Evolutionary conservation across 129 eudicot species (phyloP).

Genomic region (Logfia minima): DNA sequence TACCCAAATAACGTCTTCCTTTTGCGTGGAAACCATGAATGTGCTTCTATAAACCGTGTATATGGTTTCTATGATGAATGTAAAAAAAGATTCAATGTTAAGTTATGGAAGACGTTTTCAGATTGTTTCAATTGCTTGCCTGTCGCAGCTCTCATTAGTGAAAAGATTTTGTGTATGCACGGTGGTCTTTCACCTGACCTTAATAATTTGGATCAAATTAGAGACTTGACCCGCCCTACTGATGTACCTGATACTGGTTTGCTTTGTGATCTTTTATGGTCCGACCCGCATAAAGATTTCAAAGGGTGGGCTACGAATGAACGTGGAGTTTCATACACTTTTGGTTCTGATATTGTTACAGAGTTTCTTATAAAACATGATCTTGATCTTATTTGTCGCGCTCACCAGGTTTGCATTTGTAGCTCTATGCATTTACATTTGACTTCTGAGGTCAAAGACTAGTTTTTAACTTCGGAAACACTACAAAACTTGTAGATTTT

Average conservation of each 20-base stretch:
- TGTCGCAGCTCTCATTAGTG: constrained; percentile 52
- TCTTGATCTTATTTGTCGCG: constrained; percentile 57
- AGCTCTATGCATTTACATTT: neutral
- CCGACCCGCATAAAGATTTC: constrained; percentile 62
- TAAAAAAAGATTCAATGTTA: constrained; percentile 50
- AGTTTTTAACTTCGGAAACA: neutral
- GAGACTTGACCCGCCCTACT: constrained; percentile 44
- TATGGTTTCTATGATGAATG: constrained; percentile 52
- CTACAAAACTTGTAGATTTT: neutral
- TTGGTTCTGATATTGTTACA: constrained; percentile 59
- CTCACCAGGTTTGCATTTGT: constrained; percentile 49
- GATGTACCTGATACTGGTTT: constrained; percentile 47
- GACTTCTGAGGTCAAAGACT: neutral
- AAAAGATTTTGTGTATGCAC: constrained; percentile 62
- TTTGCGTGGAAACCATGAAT: constrained; percentile 50
- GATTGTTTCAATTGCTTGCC: constrained; percentile 60
- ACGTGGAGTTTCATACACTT: constrained; percentile 59
- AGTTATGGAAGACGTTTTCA: constrained; percentile 45
- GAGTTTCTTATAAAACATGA: constrained; percentile 53
- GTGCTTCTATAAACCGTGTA: constrained; percentile 52
- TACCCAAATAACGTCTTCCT: constrained; percentile 50
- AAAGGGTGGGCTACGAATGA: constrained; percentile 69
- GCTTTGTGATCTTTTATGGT: constrained; percentile 61
- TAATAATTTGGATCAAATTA: constrained; percentile 47
- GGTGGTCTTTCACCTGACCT: constrained; percentile 68